Evolutionary conservation across 176 grass and related monocot genomes (phyloP).

Genomic region (Hordeum marinum): DNA sequence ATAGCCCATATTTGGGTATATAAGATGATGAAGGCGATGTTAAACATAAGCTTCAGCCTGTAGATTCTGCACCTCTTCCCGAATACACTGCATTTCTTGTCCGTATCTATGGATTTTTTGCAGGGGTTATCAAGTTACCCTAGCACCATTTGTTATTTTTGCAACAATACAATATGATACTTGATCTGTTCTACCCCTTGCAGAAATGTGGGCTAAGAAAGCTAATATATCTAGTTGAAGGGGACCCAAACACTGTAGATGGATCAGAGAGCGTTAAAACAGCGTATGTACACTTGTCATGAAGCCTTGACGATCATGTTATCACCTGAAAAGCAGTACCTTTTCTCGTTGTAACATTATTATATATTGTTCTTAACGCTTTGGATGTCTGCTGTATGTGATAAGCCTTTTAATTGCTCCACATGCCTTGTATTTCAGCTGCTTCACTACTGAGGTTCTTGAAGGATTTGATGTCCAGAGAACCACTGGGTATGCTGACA

Average conservation of each 20-base stretch:
- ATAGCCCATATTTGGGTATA: not conserved
- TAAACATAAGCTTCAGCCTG: not conserved
- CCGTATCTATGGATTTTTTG: not conserved
- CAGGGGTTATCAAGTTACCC: not conserved
- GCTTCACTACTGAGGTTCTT: slow-evolving; percentile 81
- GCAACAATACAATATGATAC: not conserved
- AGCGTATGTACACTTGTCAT: slow-evolving; percentile 52
- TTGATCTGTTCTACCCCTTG: slow-evolving; percentile 7
- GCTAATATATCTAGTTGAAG: slow-evolving; percentile 93
- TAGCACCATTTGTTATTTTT: slow-evolving; percentile 6
- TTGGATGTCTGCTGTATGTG: not conserved
- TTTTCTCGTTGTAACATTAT: not conserved
- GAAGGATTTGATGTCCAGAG: slow-evolving; percentile 91
- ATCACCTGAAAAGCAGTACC: not conserved
- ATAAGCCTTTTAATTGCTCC: not conserved
- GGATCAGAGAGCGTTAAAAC: slow-evolving; percentile 59
- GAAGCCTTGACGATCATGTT: not conserved
- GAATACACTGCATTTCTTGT: not conserved
- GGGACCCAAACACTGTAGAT: slow-evolving; percentile 60
- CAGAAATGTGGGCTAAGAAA: slow-evolving; percentile 79
- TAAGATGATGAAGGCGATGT: not conserved
- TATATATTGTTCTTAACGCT: not conserved
- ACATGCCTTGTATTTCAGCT: slow-evolving; percentile 48
- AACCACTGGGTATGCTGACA: slow-evolving; percentile 74
- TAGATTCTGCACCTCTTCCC: not conserved